phyloP scores from a whole-genome alignment of 192 early-diverging fungal genomes.

The Coemansia javaensis region DNA sequence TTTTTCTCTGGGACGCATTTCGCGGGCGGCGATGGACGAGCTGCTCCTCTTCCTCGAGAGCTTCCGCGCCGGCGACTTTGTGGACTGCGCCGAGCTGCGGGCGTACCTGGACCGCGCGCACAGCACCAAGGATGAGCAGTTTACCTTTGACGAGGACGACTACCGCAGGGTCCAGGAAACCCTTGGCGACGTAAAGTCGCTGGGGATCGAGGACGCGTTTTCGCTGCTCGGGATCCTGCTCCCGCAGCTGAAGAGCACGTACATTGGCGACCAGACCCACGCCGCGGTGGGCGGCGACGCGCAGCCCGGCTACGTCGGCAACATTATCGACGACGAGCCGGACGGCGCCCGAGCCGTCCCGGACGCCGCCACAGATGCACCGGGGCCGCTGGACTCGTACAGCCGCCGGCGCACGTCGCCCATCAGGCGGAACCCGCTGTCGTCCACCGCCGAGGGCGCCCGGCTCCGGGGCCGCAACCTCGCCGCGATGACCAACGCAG shows the following conservation, averaged over 20 bases:
- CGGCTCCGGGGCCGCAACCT: slow-evolving; percentile 23
- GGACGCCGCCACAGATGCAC: too few relatives aligned
- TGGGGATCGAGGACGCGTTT: too few relatives aligned
- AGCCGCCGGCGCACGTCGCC: slow-evolving; percentile 16
- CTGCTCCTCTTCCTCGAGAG: neutral
- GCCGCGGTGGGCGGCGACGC: too few relatives aligned
- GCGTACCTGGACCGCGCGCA: neutral
- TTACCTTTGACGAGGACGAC: neutral
- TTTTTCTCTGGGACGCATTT: neutral
- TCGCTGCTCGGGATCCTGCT: neutral
- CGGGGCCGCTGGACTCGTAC: slow-evolving; percentile 6
- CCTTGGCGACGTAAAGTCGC: too few relatives aligned
- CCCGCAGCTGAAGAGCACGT: neutral
- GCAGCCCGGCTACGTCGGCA: slow-evolving; percentile 1
- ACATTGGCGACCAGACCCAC: neutral
- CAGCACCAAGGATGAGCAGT: neutral
- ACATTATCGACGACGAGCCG: slow-evolving; percentile 6
- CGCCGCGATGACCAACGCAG: slow-evolving; percentile 20
- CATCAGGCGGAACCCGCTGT: neutral
- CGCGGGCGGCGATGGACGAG: neutral
- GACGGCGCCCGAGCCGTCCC: too few relatives aligned
- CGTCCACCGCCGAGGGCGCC: slow-evolving; percentile 23
- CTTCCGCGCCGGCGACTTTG: neutral
- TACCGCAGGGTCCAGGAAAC: too few relatives aligned
- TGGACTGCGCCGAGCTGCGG: neutral